Base-by-base conservation (phyloP, 129 eudicot genomes). In the Pseudognaphalium luteoalbum region DNA sequence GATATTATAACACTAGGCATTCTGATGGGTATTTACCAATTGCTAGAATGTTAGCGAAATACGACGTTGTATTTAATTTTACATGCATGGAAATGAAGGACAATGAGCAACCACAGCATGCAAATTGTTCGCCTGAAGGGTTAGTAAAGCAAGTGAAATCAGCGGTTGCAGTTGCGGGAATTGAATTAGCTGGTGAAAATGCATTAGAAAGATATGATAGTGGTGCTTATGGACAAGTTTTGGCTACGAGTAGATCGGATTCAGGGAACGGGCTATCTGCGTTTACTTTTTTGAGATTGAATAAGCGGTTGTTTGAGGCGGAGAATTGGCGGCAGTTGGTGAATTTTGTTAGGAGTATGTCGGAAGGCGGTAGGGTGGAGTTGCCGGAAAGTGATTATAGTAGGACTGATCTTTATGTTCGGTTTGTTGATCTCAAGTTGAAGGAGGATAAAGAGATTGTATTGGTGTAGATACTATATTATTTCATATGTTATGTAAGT, bases 31-130 rank as follows among this genome's bases (percentile, higher is more conserved):
- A 94, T 77, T 67, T 91, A 61, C 96, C 93, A 1, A 85, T 91
- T 15, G 97, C 98, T 0, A 81, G 67, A 51, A 91, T 91, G 97
- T 59, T 94, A 71, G 85, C 84, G 5, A 89, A 86, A 70, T 73
- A 89, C 70, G 88, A 93, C 33, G 98, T 82, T 10, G 87, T 91
- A 29, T 77, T 94, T 6, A 94, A 94, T 81, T 94, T 91, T 81
- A 94, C 98, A 4, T 94, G 98, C 71, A 94, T 94, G 98, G 98
- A 94, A 67, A 94, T 94, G 98, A 86, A 84, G 79, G 98, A 94
- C 69, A 73, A 82, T 20, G 93, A 94, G 78, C 98, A 94, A 78
- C 98, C 97, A 17, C 82, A 71, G 4, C 78, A 83, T 62, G 96
- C 97, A 17, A 84, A 78, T 61, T 90, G 93, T 81, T 94, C 97